These are phyloP conservation scores for Chaetomidium leptoderma DNA, from an alignment of 495 filamentous ascomycete genomes.

Conservation along the genomic window DNA sequence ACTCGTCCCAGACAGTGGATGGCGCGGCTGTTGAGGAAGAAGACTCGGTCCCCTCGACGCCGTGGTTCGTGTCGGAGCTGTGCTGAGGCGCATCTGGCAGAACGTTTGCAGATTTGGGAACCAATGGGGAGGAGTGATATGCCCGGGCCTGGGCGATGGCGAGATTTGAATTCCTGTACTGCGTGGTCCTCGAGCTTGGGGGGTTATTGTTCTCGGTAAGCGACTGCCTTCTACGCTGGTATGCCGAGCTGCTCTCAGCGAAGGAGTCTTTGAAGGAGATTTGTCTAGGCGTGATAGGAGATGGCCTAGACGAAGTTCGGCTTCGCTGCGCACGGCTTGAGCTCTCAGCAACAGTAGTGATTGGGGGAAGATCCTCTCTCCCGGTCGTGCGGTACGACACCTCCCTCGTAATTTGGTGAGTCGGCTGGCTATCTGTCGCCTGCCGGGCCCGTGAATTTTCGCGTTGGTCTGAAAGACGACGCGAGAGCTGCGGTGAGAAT, in stretches of 20 bases:
- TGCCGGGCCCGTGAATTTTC: conserved; percentile 36
- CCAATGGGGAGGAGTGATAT: conserved; percentile 55
- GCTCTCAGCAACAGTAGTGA: conserved; percentile 25
- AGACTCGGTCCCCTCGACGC: conserved; percentile 67
- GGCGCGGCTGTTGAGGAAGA: conserved; percentile 80
- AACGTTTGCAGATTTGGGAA: conserved; percentile 43
- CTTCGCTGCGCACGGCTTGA: conserved; percentile 19
- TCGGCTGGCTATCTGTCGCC: conserved; percentile 29
- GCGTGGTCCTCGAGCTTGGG: conserved; percentile 34
- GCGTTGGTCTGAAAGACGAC: conserved; percentile 46
- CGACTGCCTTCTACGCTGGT: conserved; percentile 35
- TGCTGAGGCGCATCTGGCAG: conserved; percentile 34
- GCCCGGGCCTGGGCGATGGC: conserved; percentile 51
- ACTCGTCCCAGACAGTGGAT: conserved; percentile 95
- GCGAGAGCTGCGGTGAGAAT: conserved; percentile 35
- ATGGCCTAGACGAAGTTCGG: conserved; percentile 30
- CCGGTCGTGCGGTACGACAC: conserved; percentile 21
- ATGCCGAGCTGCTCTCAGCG: conserved; percentile 44
- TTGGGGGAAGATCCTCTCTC: conserved; percentile 27
- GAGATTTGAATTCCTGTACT: conserved; percentile 53
- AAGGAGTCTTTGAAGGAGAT: conserved; percentile 40
- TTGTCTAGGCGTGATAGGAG: conserved; percentile 42
- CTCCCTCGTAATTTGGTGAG: conserved; percentile 32
- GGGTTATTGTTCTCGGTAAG: conserved; percentile 36
- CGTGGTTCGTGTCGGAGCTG: conserved; percentile 31